These are phyloP conservation scores for Iodosphaeria phyllophila DNA, from an alignment of 2,329 filamentous ascomycete genomes.

Conservation along the genomic window DNA sequence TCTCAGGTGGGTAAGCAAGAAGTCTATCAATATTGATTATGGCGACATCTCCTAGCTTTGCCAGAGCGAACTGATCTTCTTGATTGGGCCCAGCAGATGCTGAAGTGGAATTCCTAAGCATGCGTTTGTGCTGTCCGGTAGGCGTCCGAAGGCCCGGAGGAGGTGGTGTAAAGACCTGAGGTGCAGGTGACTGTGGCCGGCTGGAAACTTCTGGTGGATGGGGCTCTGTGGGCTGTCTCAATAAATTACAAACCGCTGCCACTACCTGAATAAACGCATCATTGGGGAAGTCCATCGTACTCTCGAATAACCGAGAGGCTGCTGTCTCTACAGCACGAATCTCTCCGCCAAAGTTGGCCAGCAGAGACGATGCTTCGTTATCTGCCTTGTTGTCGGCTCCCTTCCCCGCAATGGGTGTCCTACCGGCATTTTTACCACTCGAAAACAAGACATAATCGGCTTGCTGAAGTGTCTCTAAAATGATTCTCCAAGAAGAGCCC, in stretches of 20 bases:
- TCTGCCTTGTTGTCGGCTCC: constrained; percentile 28
- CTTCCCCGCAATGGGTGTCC: constrained; percentile 27
- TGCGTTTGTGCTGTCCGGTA: constrained; percentile 21
- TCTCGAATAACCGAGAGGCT: constrained; percentile 72
- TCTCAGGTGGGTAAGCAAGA: constrained; percentile 41
- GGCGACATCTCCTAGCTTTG: constrained; percentile 55
- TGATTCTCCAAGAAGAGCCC: constrained; percentile 69
- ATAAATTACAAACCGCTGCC: constrained; percentile 52
- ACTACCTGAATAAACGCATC: constrained; percentile 64
- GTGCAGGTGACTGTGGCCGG: constrained; percentile 18
- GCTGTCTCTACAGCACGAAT: constrained; percentile 80
- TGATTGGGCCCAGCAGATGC: constrained; percentile 31
- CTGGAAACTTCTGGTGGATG: constrained; percentile 12
- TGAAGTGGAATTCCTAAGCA: constrained; percentile 27
- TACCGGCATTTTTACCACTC: constrained; percentile 33
- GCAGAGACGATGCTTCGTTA: constrained; percentile 28
- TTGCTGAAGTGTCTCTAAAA: constrained; percentile 82
- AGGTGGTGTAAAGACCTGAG: constrained; percentile 9
- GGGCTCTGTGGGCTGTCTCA: no score
- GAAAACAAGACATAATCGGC: constrained; percentile 72
- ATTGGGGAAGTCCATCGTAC: constrained; percentile 79
- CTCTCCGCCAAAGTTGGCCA: constrained; percentile 57
- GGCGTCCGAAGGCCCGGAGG: constrained; percentile 7
- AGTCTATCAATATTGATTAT: constrained; percentile 61
- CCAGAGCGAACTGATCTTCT: constrained; percentile 47